Evolutionary conservation across 2,329 filamentous ascomycete species (phyloP).

Genomic region (Stagonosporopsis chrysanthemi): DNA sequence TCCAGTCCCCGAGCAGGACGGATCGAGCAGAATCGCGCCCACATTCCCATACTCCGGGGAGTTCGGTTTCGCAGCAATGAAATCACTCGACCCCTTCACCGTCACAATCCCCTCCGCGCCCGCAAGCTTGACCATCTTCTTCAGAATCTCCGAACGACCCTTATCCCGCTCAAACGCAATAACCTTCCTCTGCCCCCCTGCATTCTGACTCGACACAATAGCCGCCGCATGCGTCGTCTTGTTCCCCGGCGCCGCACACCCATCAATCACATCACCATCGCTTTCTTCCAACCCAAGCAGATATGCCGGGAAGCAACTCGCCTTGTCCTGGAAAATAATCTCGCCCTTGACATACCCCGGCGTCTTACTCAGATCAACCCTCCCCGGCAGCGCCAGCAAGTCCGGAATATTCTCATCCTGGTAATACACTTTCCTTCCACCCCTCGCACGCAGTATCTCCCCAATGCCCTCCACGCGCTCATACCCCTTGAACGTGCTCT

Average conservation of each 20-base stretch:
- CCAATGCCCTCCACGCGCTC: constrained; percentile 62
- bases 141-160: constrained; percentile 74
- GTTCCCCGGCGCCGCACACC: constrained; percentile 93
- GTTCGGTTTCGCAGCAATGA: constrained; percentile 75
- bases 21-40: constrained; percentile 84
- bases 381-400: constrained; percentile 78
- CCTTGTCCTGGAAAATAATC: constrained; percentile 94
- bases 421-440: constrained; percentile 63
- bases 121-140: constrained; percentile 83
- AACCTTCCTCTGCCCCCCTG: constrained; percentile 58
- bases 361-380: constrained; percentile 74
- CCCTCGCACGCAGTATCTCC: constrained; percentile 60
- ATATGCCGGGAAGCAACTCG: constrained; percentile 94
- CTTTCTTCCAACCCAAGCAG: constrained; percentile 73
- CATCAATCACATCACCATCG: constrained; percentile 84
- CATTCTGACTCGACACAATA: constrained; percentile 62
- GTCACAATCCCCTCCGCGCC: constrained; percentile 72
- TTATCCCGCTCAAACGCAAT: constrained; percentile 82
- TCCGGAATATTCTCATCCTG: constrained; percentile 85
- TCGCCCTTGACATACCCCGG: constrained; percentile 76
- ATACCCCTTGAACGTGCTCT: constrained; percentile 74
- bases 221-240: constrained; percentile 95
- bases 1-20: constrained; percentile 93
- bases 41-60: constrained; percentile 71
- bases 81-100: constrained; percentile 79